Conservation (phyloP, 75 land plant species). For the Pinus taeda region DNA sequence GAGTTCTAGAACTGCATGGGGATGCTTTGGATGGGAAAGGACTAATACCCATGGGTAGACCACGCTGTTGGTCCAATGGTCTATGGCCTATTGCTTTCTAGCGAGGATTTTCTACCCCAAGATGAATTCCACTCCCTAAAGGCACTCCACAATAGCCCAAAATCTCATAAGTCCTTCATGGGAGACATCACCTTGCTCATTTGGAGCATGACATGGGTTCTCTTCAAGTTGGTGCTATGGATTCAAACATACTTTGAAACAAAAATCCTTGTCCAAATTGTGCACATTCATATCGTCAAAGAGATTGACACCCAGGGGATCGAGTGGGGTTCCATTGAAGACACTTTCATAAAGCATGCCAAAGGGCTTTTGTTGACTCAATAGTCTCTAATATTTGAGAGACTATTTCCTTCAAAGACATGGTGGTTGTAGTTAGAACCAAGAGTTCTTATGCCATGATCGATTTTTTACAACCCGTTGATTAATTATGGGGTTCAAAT, state of each 20-base stretch:
- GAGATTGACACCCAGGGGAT: constrained; percentile 44
- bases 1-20: constrained; percentile 54
- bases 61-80: constrained; percentile 90
- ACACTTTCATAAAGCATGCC: constrained; percentile 50
- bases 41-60: constrained; percentile 91
- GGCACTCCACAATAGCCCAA: constrained; percentile 51
- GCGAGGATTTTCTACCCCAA: constrained; percentile 76
- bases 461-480: constrained; percentile 15
- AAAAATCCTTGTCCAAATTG: constrained; percentile 56
- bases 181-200: constrained; percentile 79
- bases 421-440: constrained; percentile 92
- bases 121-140: constrained; percentile 88
- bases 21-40: constrained; percentile 69
- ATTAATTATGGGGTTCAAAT: background rate
- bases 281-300: constrained; percentile 54
- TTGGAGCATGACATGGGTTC: constrained; percentile 70
- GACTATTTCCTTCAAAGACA: constrained; percentile 81
- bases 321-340: constrained; percentile 67
- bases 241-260: constrained; percentile 72
- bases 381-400: constrained; percentile 65
- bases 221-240: constrained; percentile 72
- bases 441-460: constrained; percentile 42
- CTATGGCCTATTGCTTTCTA: constrained; percentile 91
- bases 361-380: constrained; percentile 46
- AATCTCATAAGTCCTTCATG: constrained; percentile 58